Conservation (phyloP, 2,329 filamentous ascomycete species). For the Penicillium occitanis region DNA sequence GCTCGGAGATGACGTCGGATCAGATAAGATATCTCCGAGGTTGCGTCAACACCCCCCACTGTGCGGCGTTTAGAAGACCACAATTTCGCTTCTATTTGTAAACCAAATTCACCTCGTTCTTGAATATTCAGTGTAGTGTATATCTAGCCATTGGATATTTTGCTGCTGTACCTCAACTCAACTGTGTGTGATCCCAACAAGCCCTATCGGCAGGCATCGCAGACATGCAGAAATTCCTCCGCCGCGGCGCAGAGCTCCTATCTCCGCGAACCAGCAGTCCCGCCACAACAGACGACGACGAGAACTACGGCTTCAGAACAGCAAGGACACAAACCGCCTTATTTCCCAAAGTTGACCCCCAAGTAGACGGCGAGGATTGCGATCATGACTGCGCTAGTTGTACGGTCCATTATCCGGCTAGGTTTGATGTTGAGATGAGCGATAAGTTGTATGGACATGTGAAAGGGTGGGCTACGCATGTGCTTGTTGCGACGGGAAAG, state of each 20-base stretch:
- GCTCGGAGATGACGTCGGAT: constrained; percentile 5
- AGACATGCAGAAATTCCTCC: constrained; percentile 40
- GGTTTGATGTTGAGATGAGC: constrained; percentile 68
- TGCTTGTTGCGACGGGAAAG: constrained; percentile 93
- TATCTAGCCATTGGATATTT: neutral
- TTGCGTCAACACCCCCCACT: constrained; percentile 4
- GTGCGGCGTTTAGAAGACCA: neutral
- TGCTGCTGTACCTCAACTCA: no score
- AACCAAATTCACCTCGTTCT: neutral
- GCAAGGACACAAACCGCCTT: constrained; percentile 54
- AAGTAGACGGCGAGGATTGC: constrained; percentile 83
- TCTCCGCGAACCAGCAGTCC: constrained; percentile 28
- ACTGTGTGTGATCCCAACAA: no score
- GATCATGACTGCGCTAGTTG: constrained; percentile 82
- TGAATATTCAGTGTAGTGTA: neutral
- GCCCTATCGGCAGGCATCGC: neutral
- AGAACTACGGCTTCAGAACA: constrained; percentile 45
- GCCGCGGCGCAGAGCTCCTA: constrained; percentile 36
- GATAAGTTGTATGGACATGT: constrained; percentile 83
- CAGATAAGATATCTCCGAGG: constrained; percentile 18
- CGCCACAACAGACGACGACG: constrained; percentile 27
- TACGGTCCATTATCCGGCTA: constrained; percentile 73
- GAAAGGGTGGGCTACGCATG: constrained; percentile 83
- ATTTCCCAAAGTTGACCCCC: constrained; percentile 73
- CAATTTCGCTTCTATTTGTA: neutral